A percentile compares a stretch with the other conserved stretches of the same genome.
phyloP scores from a whole-genome alignment of 257 asterid species.

The Voacanga thouarsii region DNA sequence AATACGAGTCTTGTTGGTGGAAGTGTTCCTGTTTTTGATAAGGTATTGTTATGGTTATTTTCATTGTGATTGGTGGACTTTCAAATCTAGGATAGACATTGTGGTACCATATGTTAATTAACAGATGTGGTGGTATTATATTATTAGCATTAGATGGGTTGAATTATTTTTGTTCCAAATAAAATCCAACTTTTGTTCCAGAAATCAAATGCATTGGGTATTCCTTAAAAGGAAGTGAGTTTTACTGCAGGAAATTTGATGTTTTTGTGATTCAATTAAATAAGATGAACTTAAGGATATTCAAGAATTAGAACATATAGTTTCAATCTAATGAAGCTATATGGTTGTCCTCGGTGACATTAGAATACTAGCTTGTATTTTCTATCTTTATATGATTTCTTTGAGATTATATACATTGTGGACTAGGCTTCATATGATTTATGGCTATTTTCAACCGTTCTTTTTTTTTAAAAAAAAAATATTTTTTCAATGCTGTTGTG shows the following conservation, averaged over 20 bases:
- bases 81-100: neutral
- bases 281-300: neutral
- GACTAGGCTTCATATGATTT: no score
- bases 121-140: neutral
- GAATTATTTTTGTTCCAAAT: neutral
- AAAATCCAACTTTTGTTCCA: neutral
- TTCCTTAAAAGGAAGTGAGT: neutral
- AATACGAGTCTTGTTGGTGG: constrained; percentile 99
- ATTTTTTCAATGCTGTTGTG: no score
- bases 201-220: neutral
- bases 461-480: no score
- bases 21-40: constrained; percentile 92
- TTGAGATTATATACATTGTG: no score
- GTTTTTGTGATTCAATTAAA: neutral
- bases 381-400: no score
- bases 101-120: neutral
- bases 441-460: no score
- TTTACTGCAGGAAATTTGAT: neutral
- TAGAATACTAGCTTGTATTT: no score
- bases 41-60: constrained; percentile 42
- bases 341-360: neutral
- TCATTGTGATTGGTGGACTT: neutral
- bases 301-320: neutral
- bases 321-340: neutral
- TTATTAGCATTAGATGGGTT: neutral